Percentiles rank a stretch among this genome's conserved stretches.
Evolutionary conservation across 1,284 basidiomycete species (phyloP).

Genomic region (Cryptococcus sp.): DNA sequence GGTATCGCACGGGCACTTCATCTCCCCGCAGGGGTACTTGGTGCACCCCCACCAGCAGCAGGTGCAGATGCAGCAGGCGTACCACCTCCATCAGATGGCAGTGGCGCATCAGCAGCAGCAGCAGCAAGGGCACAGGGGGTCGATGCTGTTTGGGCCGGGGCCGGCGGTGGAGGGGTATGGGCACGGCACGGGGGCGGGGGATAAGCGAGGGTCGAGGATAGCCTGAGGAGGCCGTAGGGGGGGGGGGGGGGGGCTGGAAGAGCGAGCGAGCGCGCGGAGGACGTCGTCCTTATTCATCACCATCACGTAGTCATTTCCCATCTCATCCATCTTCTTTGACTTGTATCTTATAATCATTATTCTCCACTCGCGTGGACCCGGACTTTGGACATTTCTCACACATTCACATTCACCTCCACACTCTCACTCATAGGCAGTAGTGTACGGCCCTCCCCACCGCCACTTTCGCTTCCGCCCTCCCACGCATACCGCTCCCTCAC

Average conservation of each 20-base stretch:
- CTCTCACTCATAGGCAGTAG: too few species aligned
- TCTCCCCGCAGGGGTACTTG: not conserved
- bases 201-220: not conserved
- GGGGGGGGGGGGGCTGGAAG: too few species aligned
- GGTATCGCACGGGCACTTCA: not conserved
- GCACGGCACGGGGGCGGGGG: not conserved
- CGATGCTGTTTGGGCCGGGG: not conserved
- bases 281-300: not conserved
- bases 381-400: too few species aligned
- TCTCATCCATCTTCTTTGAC: not conserved
- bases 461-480: too few species aligned
- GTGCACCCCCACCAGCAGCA: too few species aligned
- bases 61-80: too few species aligned
- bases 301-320: not conserved
- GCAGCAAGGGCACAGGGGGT: not conserved
- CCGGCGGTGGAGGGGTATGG: not conserved
- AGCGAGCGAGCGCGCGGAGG: not conserved
- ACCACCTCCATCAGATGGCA: too few species aligned
- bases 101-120: not conserved
- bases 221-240: not conserved
- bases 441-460: too few species aligned
- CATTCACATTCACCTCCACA: too few species aligned
- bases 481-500: too few species aligned
- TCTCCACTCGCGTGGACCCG: not conserved
- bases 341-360: not conserved